Percentiles rank a stretch among this genome's conserved stretches.
Evolutionary conservation across 2,329 filamentous ascomycete species (phyloP).

Genomic region (Ascochyta pisi): DNA sequence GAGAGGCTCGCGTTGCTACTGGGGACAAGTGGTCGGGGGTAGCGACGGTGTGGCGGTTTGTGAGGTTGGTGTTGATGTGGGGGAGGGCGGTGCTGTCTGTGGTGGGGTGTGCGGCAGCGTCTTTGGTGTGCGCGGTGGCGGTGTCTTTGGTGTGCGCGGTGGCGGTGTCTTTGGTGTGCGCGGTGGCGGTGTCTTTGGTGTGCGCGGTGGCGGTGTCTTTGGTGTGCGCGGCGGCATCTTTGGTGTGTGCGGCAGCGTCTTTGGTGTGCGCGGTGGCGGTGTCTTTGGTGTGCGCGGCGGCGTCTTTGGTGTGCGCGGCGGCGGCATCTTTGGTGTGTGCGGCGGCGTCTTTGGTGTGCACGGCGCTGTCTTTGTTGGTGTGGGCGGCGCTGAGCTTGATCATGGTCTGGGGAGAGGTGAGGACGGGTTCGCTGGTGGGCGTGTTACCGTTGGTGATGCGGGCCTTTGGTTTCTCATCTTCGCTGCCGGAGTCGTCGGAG

Average conservation of each 20-base stretch:
- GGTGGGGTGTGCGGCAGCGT: slow-evolving; percentile 45
- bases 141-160: too few relatives aligned
- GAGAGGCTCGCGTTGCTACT: slow-evolving; percentile 8
- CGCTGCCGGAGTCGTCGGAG: slow-evolving; percentile 74
- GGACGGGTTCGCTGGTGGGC: slow-evolving; percentile 32
- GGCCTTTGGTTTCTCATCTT: slow-evolving; percentile 34
- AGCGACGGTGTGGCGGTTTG: slow-evolving; percentile 29
- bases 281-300: too few relatives aligned
- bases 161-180: too few relatives aligned
- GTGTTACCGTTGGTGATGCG: slow-evolving; percentile 18
- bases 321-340: too few relatives aligned
- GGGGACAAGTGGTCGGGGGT: slow-evolving; percentile 32
- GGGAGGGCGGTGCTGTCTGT: slow-evolving; percentile 33
- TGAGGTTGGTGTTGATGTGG: slow-evolving; percentile 28
- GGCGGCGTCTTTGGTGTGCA: not conserved
- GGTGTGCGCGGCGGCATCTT: slow-evolving; percentile 43
- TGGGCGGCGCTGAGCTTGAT: slow-evolving; percentile 50
- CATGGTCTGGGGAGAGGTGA: slow-evolving; percentile 44
- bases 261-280: too few relatives aligned
- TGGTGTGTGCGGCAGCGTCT: too few relatives aligned
- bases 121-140: too few relatives aligned
- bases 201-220: slow-evolving; percentile 33
- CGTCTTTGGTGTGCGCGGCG: too few relatives aligned
- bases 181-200: too few relatives aligned
- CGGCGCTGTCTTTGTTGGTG: slow-evolving; percentile 38